Evolutionary conservation across 192 early-diverging fungal species (phyloP), one percentile per base, ranked within the genome.

Genomic region (Dimargaris xerosporica): DNA sequence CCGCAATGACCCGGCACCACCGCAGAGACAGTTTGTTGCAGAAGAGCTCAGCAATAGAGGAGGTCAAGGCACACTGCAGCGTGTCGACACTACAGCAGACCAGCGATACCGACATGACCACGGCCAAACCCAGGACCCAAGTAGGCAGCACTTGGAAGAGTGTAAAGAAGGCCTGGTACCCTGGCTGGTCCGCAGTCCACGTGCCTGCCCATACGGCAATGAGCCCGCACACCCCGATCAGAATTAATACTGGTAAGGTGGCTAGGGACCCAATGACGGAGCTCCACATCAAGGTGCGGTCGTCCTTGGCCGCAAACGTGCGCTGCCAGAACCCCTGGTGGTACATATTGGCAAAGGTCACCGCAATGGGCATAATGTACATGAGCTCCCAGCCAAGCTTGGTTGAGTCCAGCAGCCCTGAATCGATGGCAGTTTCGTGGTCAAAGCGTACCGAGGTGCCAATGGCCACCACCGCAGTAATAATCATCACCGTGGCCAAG

Each of bases 311-410:
- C n/a, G 84, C 74, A 78, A 83, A 87, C 15, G 84, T 80, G 45
- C 83, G 78, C 73, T 87, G 85, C 85, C 85, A 87, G 41, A 82
- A 80, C 25, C 75, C 80, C 66, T 87, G 83, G 44, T 83, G 82
- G 67, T 82, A 85, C 68, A 85, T 73, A 59, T 79, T 79, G 26
- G 84, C 71, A 53, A 76, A 74, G 34, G 69, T 72, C 64, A 85
- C 76, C 43, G 85, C 82, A 55, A 79, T 73, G 7, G 81, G 75
- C 61, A 87, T 75, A 45, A 81, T 80, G 3, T 71, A 76, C 66
- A 84, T 70, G 41, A 80, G 72, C 67, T 85, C 80, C 65, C 78
- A 82, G 54, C 82, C 82, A 72, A 79, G 73, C 48, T 80, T 78
- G 64, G 84, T 83, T 39, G 85, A 75, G 63, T 75, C 70, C 46